phyloP scores from a whole-genome alignment of 345 rosid species.

The Bruguiera parviflora region DNA sequence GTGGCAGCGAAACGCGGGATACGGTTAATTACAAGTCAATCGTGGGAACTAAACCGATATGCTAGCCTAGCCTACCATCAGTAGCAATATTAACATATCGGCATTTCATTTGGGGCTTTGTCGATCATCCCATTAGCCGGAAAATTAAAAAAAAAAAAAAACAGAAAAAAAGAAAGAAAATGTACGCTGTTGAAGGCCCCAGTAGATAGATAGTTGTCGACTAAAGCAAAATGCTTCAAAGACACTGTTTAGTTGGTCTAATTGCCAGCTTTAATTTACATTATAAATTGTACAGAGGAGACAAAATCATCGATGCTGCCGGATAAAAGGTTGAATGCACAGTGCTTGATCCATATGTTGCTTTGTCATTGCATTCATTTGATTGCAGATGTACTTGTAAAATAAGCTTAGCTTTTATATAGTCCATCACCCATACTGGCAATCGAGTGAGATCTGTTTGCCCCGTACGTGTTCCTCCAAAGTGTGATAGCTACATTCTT shows the following conservation, averaged over 20 bases:
- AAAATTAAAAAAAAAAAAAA: too few relatives aligned
- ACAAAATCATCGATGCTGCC: neutral
- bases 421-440: neutral
- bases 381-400: neutral
- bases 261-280: neutral
- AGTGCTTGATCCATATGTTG: too few relatives aligned
- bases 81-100: too few relatives aligned
- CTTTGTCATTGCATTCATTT: neutral
- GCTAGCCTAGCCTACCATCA: too few relatives aligned
- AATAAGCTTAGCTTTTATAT: neutral
- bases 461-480: neutral
- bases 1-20: too few relatives aligned
- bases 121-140: too few relatives aligned
- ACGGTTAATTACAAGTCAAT: too few relatives aligned
- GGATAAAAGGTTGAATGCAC: neutral
- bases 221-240: neutral
- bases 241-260: neutral
- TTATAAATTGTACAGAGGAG: neutral
- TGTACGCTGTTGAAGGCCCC: too few relatives aligned
- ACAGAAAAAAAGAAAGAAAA: too few relatives aligned
- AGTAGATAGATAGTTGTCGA: too few relatives aligned
- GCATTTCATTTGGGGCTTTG: too few relatives aligned
- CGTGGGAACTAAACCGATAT: too few relatives aligned
- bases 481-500: neutral
- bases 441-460: neutral